Base-by-base conservation (phyloP, 306 rosid species). In the Vigna trinervia region DNA sequence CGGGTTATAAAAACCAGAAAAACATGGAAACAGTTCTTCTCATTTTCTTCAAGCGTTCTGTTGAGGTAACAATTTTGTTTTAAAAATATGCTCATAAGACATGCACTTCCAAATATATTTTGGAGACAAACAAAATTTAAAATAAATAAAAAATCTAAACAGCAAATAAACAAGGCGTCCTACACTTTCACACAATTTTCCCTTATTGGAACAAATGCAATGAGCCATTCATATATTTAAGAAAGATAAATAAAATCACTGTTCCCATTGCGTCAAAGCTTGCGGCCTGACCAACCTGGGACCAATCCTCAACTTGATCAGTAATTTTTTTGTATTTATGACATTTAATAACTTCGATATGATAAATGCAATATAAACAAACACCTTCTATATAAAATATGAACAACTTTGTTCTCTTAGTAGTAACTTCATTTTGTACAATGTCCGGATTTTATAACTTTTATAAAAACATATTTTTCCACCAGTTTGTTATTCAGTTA, bases 281-380 rank as follows among this genome's bases (percentile, higher is more conserved):
- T 26, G 28, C 28, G 28, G 28, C 28, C 28, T 26, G 28, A 26
- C 28, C 28, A 26, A 32, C 11, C 38, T 30, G 51, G 61, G 17
- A 32, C 30, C 47, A 28, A 30, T 54, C 30, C 30, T 20, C 62
- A 22, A 8, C 36, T 4, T 23, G 10, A 58, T 7, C 12, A 12
- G 15, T 11, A 11, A 30, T 23, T 58, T 58, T n/a, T 17, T 7
- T 51, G 7, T 19, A 39, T 20, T 41, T 1, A 4, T 28, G 63
- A 34, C 8, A 9, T 5, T 32, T 52, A 53, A 17, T 5, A 17
- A 23, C 26, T 48, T 48, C n/a, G 0, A 28, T 6, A 47, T 15
- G 26, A 1, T 26, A 69, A 47, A 48, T 28, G 26, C 60, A 69
- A 46, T 69, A 47, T 41, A 69, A 69, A 69, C 43, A 47, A 47